Evolutionary conservation across 2,329 filamentous ascomycete species (phyloP), one percentile per base, ranked within the genome.

Genomic region (Fusarium mundagurra): DNA sequence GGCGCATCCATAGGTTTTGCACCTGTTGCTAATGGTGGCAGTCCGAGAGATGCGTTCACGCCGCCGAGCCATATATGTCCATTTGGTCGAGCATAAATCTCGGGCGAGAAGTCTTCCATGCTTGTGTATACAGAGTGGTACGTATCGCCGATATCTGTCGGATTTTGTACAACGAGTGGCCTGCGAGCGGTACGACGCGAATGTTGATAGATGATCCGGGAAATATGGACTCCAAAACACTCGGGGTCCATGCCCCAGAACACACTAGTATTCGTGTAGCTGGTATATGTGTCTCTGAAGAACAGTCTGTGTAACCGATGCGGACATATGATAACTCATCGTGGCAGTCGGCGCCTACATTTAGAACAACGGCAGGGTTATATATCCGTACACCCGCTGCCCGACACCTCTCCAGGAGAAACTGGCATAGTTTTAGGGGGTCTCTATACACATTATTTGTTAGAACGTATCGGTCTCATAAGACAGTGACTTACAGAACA

Each of bases 11-110:
- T 59, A 0, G 76, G 71, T 7, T 44, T 70, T 6, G 76, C 73
- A 1, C 66, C 74, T 5, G 77, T 77, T 10, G 76, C 75, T 18
- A 80, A 61, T 1, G 84, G 81, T 0, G 93, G 93, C 16, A 96
- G 83, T 1, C 89, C 86, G 9, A 93, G 80, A 0, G 87, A 83
- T 41, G 87, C 89, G 79, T 96, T 95, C 43, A 95, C 80, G 0
- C 93, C 93, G 0, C 92, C 92, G 39, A 96, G 83, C 80, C 94
- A 96, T 27, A 96, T 88, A 64, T 94, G 88, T 2, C 90, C 91
- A 14, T 89, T 90, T 8, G 88, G 77, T 17, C 93, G 86, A 3
- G 90, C 90, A 81, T 94, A 94, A 17, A 93, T 85, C 80, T 95
- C 93, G 0, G 93, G 92, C 6, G 89, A 90, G 81, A 92, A 94